Percentiles rank a stretch among this genome's conserved stretches.
phyloP scores from a whole-genome alignment of 805 yeast species.

The Hanseniaspora thailandica region DNA sequence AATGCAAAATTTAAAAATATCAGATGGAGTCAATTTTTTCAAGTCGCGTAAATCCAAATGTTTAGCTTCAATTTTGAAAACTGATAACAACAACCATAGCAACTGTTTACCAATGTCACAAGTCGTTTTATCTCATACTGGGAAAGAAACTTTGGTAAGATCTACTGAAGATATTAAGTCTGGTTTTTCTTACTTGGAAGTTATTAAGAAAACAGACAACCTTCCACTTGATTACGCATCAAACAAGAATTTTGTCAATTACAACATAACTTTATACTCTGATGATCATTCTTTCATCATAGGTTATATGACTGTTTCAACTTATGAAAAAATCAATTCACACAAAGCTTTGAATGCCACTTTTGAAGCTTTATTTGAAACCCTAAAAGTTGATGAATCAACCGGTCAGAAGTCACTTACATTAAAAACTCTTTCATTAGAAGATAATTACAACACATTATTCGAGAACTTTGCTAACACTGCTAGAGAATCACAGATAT shows the following conservation, averaged over 20 bases:
- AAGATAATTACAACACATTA: conserved; percentile 24
- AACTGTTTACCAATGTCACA: conserved; percentile 16
- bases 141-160: conserved; percentile 21
- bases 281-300: conserved; percentile 30
- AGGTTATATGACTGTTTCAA: conserved; percentile 33
- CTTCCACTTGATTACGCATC: conserved; percentile 22
- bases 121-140: conserved; percentile 20
- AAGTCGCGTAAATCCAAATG: too few species aligned
- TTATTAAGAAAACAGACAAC: conserved; percentile 24
- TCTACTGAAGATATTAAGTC: conserved; percentile 20
- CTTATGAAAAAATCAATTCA: conserved; percentile 14
- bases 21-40: too few species aligned
- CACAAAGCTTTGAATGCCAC: background rate
- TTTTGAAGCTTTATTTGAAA: background rate
- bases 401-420: background rate
- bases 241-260: conserved; percentile 18
- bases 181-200: conserved; percentile 22
- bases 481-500: conserved; percentile 30
- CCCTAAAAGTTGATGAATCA: background rate
- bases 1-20: too few species aligned
- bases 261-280: conserved; percentile 29
- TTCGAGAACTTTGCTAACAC: conserved; percentile 31
- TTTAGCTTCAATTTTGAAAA: background rate
- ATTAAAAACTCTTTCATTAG: conserved; percentile 18
- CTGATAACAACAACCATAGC: background rate